A percentile compares a stretch with the other conserved stretches of the same genome.
phyloP scores from a whole-genome alignment of 2,329 filamentous ascomycete genomes.

The Botrytis paeoniae region DNA sequence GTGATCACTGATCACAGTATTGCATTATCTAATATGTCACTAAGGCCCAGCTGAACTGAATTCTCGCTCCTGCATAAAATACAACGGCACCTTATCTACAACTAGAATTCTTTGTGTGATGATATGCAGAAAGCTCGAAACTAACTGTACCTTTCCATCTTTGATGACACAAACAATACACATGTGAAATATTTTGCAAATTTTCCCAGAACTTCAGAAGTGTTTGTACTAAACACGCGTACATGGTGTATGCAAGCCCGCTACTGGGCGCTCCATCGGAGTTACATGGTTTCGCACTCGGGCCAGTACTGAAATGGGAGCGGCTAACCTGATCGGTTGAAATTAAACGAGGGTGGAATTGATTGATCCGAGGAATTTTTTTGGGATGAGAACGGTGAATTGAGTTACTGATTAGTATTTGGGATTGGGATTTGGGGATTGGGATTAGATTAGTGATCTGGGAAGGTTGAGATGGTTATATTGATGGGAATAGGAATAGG shows the following conservation, averaged over 20 bases:
- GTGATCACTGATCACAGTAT: neutral
- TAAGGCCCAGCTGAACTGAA: neutral
- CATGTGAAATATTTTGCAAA: neutral
- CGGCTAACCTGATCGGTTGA: conserved; percentile 33
- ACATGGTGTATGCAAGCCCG: conserved; percentile 18
- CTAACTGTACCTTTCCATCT: neutral
- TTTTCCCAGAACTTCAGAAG: neutral
- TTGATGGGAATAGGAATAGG: neutral
- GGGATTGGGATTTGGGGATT: neutral
- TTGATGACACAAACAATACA: neutral
- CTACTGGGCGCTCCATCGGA: conserved; percentile 29
- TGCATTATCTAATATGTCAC: neutral
- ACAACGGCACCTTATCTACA: neutral
- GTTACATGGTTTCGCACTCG: neutral
- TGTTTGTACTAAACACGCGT: neutral
- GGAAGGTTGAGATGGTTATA: neutral
- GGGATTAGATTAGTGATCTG: neutral
- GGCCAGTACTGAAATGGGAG: conserved; percentile 3
- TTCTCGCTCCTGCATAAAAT: neutral
- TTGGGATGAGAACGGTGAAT: neutral
- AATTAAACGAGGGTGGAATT: conserved; percentile 30
- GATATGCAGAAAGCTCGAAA: neutral
- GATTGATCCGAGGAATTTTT: conserved; percentile 5
- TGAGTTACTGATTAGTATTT: neutral
- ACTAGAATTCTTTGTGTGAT: neutral